Conservation (phyloP, 2,329 filamentous ascomycete species). For the Exophiala viscosa region DNA sequence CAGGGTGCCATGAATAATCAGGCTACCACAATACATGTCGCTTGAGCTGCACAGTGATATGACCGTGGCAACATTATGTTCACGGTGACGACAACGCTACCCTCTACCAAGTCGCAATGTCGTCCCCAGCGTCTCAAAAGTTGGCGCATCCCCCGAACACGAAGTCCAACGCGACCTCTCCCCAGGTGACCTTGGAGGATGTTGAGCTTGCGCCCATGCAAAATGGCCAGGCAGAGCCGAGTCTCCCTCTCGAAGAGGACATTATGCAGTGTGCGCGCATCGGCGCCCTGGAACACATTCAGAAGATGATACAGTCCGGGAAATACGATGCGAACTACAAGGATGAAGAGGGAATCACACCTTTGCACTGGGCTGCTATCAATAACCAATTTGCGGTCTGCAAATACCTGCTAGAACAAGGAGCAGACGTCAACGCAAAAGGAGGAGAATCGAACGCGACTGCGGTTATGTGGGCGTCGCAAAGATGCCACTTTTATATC, state of each 20-base stretch:
- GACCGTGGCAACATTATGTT: constrained; percentile 9
- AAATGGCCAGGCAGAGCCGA: constrained; percentile 26
- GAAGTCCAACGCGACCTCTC: constrained; percentile 21
- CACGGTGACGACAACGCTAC: constrained; percentile 3
- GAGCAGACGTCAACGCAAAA: constrained; percentile 89
- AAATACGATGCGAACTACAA: constrained; percentile 77
- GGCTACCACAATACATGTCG: too few relatives aligned
- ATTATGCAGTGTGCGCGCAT: constrained; percentile 93
- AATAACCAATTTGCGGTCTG: constrained; percentile 98
- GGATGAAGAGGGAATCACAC: constrained; percentile 92
- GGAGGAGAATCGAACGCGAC: constrained; percentile 94
- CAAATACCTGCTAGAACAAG: constrained; percentile 82
- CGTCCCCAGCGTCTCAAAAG: constrained; percentile 17
- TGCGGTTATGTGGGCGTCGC: constrained; percentile 93
- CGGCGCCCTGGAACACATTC: constrained; percentile 80
- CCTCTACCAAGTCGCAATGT: constrained; percentile 12
- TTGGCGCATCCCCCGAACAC: constrained; percentile 18
- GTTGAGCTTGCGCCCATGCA: constrained; percentile 28
- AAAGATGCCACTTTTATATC: constrained; percentile 93
- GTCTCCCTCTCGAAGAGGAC: constrained; percentile 63
- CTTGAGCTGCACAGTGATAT: constrained; percentile 1
- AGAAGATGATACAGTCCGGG: constrained; percentile 80
- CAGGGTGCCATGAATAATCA: too few relatives aligned
- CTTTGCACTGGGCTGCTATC: constrained; percentile 95
- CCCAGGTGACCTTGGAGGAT: constrained; percentile 21